phyloP scores from a whole-genome alignment of 2,329 filamentous ascomycete genomes.

The Aspergillus brasiliensis region DNA sequence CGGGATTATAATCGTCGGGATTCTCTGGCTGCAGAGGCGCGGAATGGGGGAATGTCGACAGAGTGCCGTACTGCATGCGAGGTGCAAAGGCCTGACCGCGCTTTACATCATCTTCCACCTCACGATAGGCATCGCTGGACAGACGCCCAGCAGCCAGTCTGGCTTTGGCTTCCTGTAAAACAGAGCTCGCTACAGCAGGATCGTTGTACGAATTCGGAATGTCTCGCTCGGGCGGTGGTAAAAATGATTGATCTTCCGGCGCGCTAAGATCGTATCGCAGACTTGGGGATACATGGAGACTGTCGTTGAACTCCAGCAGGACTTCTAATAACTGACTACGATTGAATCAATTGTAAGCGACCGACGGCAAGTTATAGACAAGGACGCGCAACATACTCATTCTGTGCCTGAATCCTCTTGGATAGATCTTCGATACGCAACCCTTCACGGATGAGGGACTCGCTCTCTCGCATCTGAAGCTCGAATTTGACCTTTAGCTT shows the following conservation, averaged over 20 bases:
- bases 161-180: constrained; percentile 42
- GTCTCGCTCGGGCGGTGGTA: constrained; percentile 48
- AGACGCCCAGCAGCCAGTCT: constrained; percentile 42
- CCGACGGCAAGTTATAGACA: background rate
- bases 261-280: constrained; percentile 71
- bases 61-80: constrained; percentile 32
- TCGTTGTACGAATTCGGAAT: constrained; percentile 37
- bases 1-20: constrained; percentile 23
- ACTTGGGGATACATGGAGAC: constrained; percentile 71
- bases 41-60: constrained; percentile 37
- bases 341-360: constrained; percentile 11
- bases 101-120: constrained; percentile 43
- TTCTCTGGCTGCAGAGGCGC: constrained; percentile 16
- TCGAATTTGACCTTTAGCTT: constrained; percentile 81
- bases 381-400: constrained; percentile 68
- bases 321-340: constrained; percentile 84
- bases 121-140: constrained; percentile 37
- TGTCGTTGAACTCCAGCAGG: constrained; percentile 85
- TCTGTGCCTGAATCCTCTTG: constrained; percentile 83
- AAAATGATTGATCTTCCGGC: constrained; percentile 48
- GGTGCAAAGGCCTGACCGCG: constrained; percentile 44
- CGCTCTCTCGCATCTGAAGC: constrained; percentile 73
- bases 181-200: constrained; percentile 34
- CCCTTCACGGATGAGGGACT: constrained; percentile 70
- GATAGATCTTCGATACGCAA: constrained; percentile 78